These are phyloP conservation scores for Ophiostoma sp. DNA, from an alignment of 2,329 filamentous ascomycete species.

Conservation along the genomic window DNA sequence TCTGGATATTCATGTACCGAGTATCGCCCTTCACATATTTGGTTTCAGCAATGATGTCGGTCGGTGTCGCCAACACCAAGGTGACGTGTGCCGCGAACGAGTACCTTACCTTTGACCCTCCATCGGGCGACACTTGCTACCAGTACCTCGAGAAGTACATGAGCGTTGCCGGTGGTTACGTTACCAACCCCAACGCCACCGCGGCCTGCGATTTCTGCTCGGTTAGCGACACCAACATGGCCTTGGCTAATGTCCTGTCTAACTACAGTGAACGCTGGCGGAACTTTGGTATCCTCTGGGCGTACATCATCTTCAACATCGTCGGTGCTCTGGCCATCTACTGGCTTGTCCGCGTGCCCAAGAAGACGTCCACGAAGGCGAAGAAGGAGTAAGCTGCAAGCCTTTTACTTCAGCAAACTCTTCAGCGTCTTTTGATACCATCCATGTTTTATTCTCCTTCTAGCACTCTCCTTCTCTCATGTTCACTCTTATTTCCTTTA, in stretches of 20 bases:
- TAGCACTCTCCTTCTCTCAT: not conserved
- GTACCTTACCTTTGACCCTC: constrained; percentile 59
- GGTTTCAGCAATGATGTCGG: constrained; percentile 64
- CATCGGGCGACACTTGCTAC: constrained; percentile 51
- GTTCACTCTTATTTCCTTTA: constrained; percentile 8
- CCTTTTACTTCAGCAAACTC: not conserved
- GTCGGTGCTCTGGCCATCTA: constrained; percentile 38
- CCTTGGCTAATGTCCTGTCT: constrained; percentile 44
- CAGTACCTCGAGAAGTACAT: constrained; percentile 54
- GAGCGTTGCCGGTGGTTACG: constrained; percentile 44
- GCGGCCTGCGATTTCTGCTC: constrained; percentile 52
- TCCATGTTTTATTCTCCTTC: constrained; percentile 4
- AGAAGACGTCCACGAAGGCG: constrained; percentile 25
- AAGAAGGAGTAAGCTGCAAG: constrained; percentile 25
- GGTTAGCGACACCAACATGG: constrained; percentile 47
- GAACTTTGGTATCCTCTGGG: constrained; percentile 58
- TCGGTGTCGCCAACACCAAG: constrained; percentile 60
- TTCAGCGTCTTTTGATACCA: constrained; percentile 3
- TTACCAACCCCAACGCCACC: constrained; percentile 46
- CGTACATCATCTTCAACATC: constrained; percentile 50
- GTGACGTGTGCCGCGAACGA: constrained; percentile 67
- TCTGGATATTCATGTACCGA: constrained; percentile 81
- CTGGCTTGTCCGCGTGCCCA: constrained; percentile 29
- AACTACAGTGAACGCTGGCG: constrained; percentile 58
- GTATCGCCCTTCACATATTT: constrained; percentile 79